Percentiles rank a stretch among this genome's conserved stretches.
phyloP scores from a whole-genome alignment of 768 basidiomycete genomes.

The Rhodocollybia butyracea region DNA sequence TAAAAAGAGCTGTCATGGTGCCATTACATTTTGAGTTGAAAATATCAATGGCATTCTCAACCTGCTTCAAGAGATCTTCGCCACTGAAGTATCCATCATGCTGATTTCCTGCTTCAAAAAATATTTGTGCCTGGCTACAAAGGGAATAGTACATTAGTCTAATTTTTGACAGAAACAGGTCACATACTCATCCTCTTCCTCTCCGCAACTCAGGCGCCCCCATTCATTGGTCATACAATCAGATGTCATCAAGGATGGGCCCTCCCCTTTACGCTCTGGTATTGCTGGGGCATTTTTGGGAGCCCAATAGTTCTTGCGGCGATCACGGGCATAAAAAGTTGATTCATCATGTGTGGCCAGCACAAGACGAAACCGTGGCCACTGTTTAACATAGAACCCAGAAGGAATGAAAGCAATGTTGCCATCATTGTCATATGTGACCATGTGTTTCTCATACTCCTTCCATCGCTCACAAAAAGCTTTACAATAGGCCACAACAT shows the following conservation, averaged over 20 bases:
- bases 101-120: conserved; percentile 19
- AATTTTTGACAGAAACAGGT: background rate
- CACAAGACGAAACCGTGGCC: conserved; percentile 12
- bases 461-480: conserved; percentile 20
- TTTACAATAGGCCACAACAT: conserved; percentile 32
- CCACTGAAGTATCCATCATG: conserved; percentile 14
- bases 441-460: conserved; percentile 21
- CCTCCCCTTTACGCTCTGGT: conserved; percentile 26
- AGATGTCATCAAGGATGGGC: conserved; percentile 27
- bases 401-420: conserved; percentile 10
- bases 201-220: conserved; percentile 17
- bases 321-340: conserved; percentile 28
- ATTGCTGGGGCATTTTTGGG: conserved; percentile 9
- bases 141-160: background rate
- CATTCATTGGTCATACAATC: conserved; percentile 26
- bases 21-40: conserved; percentile 6
- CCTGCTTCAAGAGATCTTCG: conserved; percentile 14
- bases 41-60: conserved; percentile 15
- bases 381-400: conserved; percentile 18
- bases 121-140: conserved; percentile 15
- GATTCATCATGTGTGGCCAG: conserved; percentile 24
- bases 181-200: background rate
- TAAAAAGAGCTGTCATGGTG: background rate
- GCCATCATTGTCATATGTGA: conserved; percentile 24
- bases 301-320: conserved; percentile 18